These are phyloP conservation scores for Aspergillus ruber DNA, from an alignment of 2,329 filamentous ascomycete genomes.

Conservation along the genomic window DNA sequence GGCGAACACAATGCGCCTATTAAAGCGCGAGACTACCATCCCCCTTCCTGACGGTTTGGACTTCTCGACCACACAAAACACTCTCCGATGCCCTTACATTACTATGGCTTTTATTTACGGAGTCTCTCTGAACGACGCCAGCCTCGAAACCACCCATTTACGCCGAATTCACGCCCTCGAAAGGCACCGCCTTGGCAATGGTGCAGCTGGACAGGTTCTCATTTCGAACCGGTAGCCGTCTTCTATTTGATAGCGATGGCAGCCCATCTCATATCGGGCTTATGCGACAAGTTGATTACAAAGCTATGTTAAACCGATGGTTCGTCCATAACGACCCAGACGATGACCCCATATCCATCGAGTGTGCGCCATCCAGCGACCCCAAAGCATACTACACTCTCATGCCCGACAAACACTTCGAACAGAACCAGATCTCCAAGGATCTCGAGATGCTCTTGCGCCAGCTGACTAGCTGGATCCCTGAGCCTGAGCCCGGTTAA, in stretches of 20 bases:
- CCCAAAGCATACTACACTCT: slow-evolving; percentile 6
- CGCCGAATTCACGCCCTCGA: slow-evolving; percentile 10
- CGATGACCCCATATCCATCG: slow-evolving; percentile 9
- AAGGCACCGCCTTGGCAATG: slow-evolving; percentile 14
- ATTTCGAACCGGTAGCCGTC: slow-evolving; percentile 6
- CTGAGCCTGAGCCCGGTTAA: background rate
- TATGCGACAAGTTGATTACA: slow-evolving; percentile 3
- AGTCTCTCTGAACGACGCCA: slow-evolving; percentile 2
- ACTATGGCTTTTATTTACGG: slow-evolving; percentile 20
- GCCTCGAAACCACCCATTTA: background rate
- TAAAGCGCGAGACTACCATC: slow-evolving; percentile 23
- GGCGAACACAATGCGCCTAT: slow-evolving; percentile 22
- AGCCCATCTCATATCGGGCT: slow-evolving; percentile 2
- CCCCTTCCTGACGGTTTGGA: slow-evolving; percentile 24
- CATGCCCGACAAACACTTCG: slow-evolving; percentile 2
- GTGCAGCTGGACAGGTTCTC: slow-evolving; percentile 13
- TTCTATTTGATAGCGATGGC: slow-evolving; percentile 8
- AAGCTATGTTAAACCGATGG: slow-evolving; percentile 10
- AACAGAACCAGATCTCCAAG: background rate
- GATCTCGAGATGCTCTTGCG: slow-evolving; percentile 7
- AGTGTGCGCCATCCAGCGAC: slow-evolving; percentile 4
- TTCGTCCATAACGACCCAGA: slow-evolving; percentile 8
- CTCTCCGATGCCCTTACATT: slow-evolving; percentile 21
- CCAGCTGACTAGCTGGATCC: slow-evolving; percentile 13
- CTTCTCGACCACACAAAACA: slow-evolving; percentile 20